A percentile compares a stretch with the other conserved stretches of the same genome.
phyloP scores from a whole-genome alignment of 192 early-diverging fungal genomes.

The Phlyctochytrium planicorne region DNA sequence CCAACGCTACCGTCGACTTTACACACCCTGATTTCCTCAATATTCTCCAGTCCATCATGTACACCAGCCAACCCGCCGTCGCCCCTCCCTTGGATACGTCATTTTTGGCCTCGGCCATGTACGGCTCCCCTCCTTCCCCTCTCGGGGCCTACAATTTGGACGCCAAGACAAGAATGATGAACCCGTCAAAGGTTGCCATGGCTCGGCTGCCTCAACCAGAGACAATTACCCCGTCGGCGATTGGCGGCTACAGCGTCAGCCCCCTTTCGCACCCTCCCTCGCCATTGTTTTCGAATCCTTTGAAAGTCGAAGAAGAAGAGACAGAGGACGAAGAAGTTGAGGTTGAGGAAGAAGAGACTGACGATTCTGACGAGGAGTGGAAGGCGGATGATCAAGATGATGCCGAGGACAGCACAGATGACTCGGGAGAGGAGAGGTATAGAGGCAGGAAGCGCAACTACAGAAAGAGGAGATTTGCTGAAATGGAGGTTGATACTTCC shows the following conservation, averaged over 20 bases:
- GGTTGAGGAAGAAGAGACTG: slow-evolving; percentile 2
- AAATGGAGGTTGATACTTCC: no score
- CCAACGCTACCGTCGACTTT: neutral
- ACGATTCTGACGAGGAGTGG: no score
- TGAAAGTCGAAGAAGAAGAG: neutral
- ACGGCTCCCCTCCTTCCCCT: no score
- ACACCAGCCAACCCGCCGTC: neutral
- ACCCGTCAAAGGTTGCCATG: no score
- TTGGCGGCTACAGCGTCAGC: neutral
- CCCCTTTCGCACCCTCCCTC: neutral
- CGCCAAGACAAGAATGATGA: no score
- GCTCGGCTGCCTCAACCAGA: neutral
- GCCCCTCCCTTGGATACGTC: no score
- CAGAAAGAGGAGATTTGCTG: no score
- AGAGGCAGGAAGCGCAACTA: no score
- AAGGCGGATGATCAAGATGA: no score
- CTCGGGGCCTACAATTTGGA: no score
- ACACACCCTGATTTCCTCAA: neutral
- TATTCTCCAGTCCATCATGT: neutral
- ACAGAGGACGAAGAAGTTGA: neutral
- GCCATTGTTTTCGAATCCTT: neutral
- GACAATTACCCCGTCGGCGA: neutral
- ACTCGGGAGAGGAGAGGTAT: no score
- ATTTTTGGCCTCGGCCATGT: no score
- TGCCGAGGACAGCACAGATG: neutral